A percentile compares a stretch with the other conserved stretches of the same genome.
phyloP scores from a whole-genome alignment of 352 stramenopile genomes.

The Pythium phragmitis region DNA sequence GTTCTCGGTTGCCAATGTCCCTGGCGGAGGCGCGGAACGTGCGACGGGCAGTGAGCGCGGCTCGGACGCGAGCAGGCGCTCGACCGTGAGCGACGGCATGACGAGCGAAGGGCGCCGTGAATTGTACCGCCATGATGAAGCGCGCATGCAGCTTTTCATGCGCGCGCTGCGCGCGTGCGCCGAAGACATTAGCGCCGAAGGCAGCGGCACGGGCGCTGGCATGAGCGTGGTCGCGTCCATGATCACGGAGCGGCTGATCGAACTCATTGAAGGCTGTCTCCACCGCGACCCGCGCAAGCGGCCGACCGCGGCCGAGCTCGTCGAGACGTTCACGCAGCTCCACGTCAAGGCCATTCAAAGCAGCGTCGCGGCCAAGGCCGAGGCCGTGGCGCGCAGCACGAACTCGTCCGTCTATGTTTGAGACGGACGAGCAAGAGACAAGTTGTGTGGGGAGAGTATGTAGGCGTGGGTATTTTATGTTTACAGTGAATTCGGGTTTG shows the following conservation, averaged over 20 bases:
- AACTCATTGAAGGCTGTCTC: constrained; percentile 54
- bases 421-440: neutral
- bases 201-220: constrained; percentile 23
- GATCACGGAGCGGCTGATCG: constrained; percentile 45
- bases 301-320: constrained; percentile 31
- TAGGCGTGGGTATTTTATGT: no score
- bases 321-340: constrained; percentile 18
- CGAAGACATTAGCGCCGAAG: constrained; percentile 15
- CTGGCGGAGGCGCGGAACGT: constrained; percentile 23
- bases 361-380: constrained; percentile 7
- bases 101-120: constrained; percentile 3
- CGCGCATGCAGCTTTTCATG: constrained; percentile 49
- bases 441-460: no score
- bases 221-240: constrained; percentile 34
- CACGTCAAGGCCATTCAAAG: constrained; percentile 3
- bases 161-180: constrained; percentile 36
- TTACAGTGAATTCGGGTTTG: no score
- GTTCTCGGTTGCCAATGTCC: constrained; percentile 26
- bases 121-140: constrained; percentile 28
- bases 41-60: constrained; percentile 5
- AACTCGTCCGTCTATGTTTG: neutral
- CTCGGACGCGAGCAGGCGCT: neutral
- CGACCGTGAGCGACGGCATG: constrained; percentile 10
- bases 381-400: neutral
- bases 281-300: constrained; percentile 55